These are phyloP conservation scores for Trypanosoma melophagium DNA, from an alignment of 208 protist species.

Conservation along the genomic window DNA sequence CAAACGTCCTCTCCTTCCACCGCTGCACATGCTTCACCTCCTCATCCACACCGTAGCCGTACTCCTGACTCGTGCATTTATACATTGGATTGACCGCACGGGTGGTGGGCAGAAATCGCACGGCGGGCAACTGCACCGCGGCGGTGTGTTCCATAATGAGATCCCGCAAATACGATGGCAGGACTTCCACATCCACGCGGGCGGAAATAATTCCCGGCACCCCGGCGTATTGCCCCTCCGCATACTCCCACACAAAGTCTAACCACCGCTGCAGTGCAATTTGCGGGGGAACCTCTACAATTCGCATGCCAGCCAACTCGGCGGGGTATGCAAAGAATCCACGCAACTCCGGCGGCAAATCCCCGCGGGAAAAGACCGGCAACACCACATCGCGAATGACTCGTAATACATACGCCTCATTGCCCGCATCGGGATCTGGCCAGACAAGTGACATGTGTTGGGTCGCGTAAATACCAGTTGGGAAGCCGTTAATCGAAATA, in stretches of 20 bases:
- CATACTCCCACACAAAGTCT: conserved; percentile 86
- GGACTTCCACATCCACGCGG: conserved; percentile 52
- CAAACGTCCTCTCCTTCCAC: conserved; percentile 68
- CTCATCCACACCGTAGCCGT: conserved; percentile 60
- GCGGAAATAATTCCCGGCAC: conserved; percentile 70
- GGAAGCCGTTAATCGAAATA: conserved; percentile 40
- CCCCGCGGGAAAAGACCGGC: conserved; percentile 72
- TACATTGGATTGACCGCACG: conserved; percentile 71
- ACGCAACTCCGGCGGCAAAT: conserved; percentile 73
- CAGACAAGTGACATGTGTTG: conserved; percentile 80
- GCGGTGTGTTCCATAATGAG: conserved; percentile 56
- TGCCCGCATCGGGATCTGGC: conserved; percentile 22
- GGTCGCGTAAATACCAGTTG: conserved; percentile 59
- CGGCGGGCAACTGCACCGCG: conserved; percentile 28
- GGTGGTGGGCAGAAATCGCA: conserved; percentile 34
- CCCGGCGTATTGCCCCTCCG: conserved; percentile 57
- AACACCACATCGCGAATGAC: conserved; percentile 72
- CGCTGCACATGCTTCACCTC: conserved; percentile 58
- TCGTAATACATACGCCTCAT: conserved; percentile 40
- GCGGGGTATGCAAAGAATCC: conserved; percentile 82
- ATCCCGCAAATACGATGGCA: conserved; percentile 58
- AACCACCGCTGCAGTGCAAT: conserved; percentile 71
- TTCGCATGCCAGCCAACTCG: conserved; percentile 61
- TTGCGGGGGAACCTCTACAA: conserved; percentile 55
- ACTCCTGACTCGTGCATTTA: conserved; percentile 65